These are phyloP conservation scores for Talaromyces pinophilus DNA, from an alignment of 2,329 filamentous ascomycete species.

Conservation along the genomic window DNA sequence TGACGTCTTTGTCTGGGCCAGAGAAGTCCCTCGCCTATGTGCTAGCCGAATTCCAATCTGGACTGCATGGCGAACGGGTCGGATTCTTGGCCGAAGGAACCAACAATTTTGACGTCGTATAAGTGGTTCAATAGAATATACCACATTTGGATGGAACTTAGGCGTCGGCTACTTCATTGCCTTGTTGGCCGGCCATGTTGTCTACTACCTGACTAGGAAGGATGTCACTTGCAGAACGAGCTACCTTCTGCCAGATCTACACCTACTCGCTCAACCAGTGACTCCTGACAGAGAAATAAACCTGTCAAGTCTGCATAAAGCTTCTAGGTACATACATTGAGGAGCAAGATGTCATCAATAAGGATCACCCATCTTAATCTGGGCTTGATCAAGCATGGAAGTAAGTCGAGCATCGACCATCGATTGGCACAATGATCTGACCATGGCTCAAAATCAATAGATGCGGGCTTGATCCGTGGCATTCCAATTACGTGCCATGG, in stretches of 20 bases:
- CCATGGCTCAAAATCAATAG: background rate
- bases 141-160: background rate
- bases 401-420: background rate
- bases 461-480: background rate
- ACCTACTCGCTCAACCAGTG: background rate
- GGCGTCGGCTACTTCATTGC: background rate
- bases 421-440: background rate
- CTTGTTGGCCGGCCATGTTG: background rate
- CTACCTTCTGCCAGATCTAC: background rate
- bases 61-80: background rate
- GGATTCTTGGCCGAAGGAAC: background rate
- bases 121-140: background rate
- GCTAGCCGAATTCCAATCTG: slow-evolving; percentile 15
- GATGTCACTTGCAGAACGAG: background rate
- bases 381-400: slow-evolving; percentile 7
- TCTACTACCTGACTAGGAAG: background rate
- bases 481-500: background rate
- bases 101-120: background rate
- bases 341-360: background rate
- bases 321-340: background rate
- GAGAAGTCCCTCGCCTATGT: slow-evolving; percentile 8
- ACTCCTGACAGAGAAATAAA: background rate
- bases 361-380: background rate
- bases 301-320: background rate
- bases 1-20: background rate